These are phyloP conservation scores for Exophiala sp. DNA, from an alignment of 2,329 filamentous ascomycete genomes.

Conservation along the genomic window DNA sequence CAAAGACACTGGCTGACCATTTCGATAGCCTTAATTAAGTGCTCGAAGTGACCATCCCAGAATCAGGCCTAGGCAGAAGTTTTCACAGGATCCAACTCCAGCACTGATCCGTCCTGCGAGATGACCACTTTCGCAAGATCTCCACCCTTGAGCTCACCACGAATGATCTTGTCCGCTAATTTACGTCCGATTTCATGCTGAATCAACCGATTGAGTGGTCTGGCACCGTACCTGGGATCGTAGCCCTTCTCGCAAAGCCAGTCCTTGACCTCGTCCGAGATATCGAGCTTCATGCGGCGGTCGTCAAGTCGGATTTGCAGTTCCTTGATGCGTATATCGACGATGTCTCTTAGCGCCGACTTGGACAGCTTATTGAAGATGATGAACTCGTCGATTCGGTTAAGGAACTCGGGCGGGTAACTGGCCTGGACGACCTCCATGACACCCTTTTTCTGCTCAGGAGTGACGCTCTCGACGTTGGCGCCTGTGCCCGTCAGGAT, in stretches of 20 bases:
- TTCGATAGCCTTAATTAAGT: no score
- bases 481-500: slow-evolving; percentile 74
- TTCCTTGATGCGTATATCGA: slow-evolving; percentile 85
- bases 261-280: slow-evolving; percentile 67
- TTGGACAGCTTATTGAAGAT: slow-evolving; percentile 83
- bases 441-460: slow-evolving; percentile 71
- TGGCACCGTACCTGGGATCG: slow-evolving; percentile 84
- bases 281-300: slow-evolving; percentile 72
- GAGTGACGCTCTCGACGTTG: slow-evolving; percentile 64
- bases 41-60: no score
- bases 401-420: slow-evolving; percentile 91
- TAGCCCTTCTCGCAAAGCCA: slow-evolving; percentile 91
- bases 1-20: no score
- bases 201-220: slow-evolving; percentile 87
- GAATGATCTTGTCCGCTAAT: slow-evolving; percentile 87
- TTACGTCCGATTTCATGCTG: slow-evolving; percentile 84
- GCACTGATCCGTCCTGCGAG: slow-evolving; percentile 2
- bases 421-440: slow-evolving; percentile 77
- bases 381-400: slow-evolving; percentile 95
- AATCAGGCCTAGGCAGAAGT: neutral
- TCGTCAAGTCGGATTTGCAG: slow-evolving; percentile 80
- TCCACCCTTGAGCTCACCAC: slow-evolving; percentile 73
- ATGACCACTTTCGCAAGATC: slow-evolving; percentile 65
- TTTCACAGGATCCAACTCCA: slow-evolving; percentile 2
- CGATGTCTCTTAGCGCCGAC: slow-evolving; percentile 79